A percentile compares a stretch with the other conserved stretches of the same genome.
Conservation (phyloP, 2,329 filamentous ascomycete species). For the Leptographium procerum region DNA sequence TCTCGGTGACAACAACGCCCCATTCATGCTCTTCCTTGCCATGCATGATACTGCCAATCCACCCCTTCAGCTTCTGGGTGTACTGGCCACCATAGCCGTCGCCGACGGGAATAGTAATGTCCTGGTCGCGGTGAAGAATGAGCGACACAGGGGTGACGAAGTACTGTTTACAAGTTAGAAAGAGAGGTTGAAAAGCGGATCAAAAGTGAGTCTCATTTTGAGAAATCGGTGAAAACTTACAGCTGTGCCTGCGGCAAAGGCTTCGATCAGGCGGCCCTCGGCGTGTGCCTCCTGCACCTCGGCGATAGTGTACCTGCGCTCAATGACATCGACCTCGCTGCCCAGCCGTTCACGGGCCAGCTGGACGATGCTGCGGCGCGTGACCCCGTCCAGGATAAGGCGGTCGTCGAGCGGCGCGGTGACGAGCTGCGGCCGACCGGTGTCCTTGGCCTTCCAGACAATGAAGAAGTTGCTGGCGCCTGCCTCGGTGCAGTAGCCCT, state of each 20-base stretch:
- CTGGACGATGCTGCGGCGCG: conserved; percentile 68
- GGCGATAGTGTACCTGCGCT: conserved; percentile 70
- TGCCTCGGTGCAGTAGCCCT: conserved; percentile 76
- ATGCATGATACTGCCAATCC: conserved; percentile 65
- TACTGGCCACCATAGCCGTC: conserved; percentile 40
- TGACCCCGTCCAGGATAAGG: conserved; percentile 81
- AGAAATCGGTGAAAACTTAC: no score
- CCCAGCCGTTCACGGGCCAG: conserved; percentile 53
- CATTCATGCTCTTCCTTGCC: conserved; percentile 57
- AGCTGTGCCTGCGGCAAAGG: conserved; percentile 80
- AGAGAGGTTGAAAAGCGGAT: conserved; percentile 11
- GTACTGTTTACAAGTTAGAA: conserved; percentile 32
- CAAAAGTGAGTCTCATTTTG: conserved; percentile 30
- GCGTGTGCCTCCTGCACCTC: conserved; percentile 61
- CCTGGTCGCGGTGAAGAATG: conserved; percentile 55
- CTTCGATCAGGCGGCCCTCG: conserved; percentile 70
- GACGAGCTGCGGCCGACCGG: conserved; percentile 53
- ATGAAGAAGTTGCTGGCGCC: conserved; percentile 90
- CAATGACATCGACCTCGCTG: conserved; percentile 57
- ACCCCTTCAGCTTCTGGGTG: conserved; percentile 52
- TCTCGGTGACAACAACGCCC: conserved; percentile 56
- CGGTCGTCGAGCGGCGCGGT: conserved; percentile 75
- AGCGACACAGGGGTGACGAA: conserved; percentile 59
- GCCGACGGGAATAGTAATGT: conserved; percentile 52
- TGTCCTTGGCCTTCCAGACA: conserved; percentile 56